phyloP scores from a whole-genome alignment of 176 grass and related monocot species.

The Rhynchospora pubera region DNA sequence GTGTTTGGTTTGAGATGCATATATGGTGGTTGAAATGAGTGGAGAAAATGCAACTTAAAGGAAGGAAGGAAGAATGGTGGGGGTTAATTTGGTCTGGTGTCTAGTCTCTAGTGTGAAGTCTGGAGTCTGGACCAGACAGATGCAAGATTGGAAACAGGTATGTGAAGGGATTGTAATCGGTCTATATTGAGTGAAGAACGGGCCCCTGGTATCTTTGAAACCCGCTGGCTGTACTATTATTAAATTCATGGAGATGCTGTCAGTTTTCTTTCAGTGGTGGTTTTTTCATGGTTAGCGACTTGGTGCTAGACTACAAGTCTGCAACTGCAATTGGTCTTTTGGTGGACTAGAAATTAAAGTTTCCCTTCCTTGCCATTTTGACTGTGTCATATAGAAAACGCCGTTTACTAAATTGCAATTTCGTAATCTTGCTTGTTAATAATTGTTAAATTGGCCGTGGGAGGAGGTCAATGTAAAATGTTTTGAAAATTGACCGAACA shows the following conservation, averaged over 20 bases:
- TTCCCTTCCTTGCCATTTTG: not conserved
- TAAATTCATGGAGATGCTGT: not conserved
- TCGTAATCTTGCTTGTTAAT: not conserved
- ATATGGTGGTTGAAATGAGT: not conserved
- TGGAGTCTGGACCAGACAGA: not conserved
- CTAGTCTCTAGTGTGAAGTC: not conserved
- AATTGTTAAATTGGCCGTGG: not conserved
- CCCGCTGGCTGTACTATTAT: conserved; percentile 15
- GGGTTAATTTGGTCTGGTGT: not conserved
- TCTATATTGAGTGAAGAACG: conserved; percentile 12
- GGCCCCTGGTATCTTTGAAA: conserved; percentile 18
- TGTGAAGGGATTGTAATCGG: not conserved
- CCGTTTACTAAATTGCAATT: not conserved
- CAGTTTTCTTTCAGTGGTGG: not conserved
- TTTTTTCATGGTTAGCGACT: not conserved
- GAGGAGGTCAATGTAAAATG: not conserved
- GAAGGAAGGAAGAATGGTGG: not conserved
- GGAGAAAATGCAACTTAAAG: not conserved
- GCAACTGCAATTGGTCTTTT: too few relatives aligned
- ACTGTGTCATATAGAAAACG: not conserved
- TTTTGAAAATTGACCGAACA: too few relatives aligned
- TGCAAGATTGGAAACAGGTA: not conserved
- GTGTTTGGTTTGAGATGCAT: not conserved
- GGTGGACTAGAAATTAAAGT: too few relatives aligned
- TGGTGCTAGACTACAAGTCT: not conserved